These are phyloP conservation scores for Daldinia caldariorum DNA, from an alignment of 495 filamentous ascomycete genomes.

Conservation along the genomic window DNA sequence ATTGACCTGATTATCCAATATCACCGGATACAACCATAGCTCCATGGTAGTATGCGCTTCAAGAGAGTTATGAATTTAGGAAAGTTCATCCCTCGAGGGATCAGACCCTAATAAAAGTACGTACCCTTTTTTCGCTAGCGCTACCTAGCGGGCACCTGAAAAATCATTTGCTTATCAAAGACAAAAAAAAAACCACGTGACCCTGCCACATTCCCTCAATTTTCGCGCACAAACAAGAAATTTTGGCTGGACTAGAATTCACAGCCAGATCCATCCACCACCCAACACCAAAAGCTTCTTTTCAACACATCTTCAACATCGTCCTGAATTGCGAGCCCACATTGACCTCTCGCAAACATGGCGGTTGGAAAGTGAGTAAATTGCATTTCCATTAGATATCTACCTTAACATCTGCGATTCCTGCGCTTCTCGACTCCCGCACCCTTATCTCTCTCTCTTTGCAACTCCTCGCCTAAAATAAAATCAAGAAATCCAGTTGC, in stretches of 20 bases:
- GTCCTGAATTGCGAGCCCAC: conserved; percentile 48
- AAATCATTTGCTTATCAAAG: conserved; percentile 19
- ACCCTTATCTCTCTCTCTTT: conserved; percentile 4
- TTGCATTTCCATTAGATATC: conserved; percentile 28
- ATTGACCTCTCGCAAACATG: conserved; percentile 73
- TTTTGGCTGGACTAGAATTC: conserved; percentile 50
- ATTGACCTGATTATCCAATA: background rate
- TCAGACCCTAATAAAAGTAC: background rate
- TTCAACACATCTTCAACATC: conserved; percentile 44
- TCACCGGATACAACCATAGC: background rate
- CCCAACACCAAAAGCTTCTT: conserved; percentile 43
- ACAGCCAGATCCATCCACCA: conserved; percentile 44
- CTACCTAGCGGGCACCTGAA: background rate
- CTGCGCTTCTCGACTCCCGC: conserved; percentile 20
- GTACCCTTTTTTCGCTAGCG: conserved; percentile 1
- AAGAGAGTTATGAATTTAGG: background rate
- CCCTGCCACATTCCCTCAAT: conserved; percentile 22
- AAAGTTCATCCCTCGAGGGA: background rate
- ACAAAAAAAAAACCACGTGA: conserved; percentile 34
- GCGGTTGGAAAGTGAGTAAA: conserved; percentile 88
- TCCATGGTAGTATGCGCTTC: background rate
- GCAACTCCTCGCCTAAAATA: conserved; percentile 21
- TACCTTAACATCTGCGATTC: conserved; percentile 23
- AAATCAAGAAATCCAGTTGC: conserved; percentile 44
- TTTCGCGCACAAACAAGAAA: conserved; percentile 49